Evolutionary conservation across 2,329 filamentous ascomycete species (phyloP).

Genomic region (Pseudogymnoascus sp.): DNA sequence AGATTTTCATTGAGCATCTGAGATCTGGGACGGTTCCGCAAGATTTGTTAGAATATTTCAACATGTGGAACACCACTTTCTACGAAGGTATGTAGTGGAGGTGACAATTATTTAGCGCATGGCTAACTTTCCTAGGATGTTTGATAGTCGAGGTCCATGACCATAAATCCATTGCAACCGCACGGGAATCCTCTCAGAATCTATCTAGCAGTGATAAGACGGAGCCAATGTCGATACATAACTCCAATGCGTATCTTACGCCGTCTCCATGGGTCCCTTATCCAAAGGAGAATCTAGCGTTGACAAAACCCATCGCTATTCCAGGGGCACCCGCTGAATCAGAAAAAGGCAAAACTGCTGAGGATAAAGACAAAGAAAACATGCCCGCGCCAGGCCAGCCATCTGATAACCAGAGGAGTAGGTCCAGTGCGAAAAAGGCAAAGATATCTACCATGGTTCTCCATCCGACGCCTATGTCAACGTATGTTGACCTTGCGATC

Average conservation of each 20-base stretch:
- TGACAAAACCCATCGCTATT: conserved; percentile 23
- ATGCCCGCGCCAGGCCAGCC: conserved; percentile 48
- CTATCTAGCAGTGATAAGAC: conserved; percentile 55
- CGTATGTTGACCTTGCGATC: conserved; percentile 69
- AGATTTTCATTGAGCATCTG: conserved; percentile 68
- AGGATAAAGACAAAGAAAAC: conserved; percentile 52
- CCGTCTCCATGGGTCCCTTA: conserved; percentile 81
- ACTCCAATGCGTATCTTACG: conserved; percentile 82
- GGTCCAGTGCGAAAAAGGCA: conserved; percentile 45
- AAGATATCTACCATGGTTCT: conserved; percentile 74
- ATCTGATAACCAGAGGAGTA: conserved; percentile 40
- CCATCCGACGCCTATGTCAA: conserved; percentile 71
- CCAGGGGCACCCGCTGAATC: conserved; percentile 23
- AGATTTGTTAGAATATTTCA: conserved; percentile 76
- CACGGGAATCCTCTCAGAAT: conserved; percentile 52
- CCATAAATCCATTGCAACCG: conserved; percentile 61
- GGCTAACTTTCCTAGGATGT: conserved; percentile 46
- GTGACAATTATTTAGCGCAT: conserved; percentile 3
- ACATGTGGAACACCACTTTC: conserved; percentile 65
- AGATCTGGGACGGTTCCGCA: conserved; percentile 74
- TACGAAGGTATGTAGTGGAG: conserved; percentile 64
- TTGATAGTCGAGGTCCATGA: conserved; percentile 93
- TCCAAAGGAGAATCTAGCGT: conserved; percentile 45
- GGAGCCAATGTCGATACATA: conserved; percentile 78
- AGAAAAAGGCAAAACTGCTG: conserved; percentile 38